Evolutionary conservation across 345 rosid species (phyloP).

Genomic region (Kandelia obovata): DNA sequence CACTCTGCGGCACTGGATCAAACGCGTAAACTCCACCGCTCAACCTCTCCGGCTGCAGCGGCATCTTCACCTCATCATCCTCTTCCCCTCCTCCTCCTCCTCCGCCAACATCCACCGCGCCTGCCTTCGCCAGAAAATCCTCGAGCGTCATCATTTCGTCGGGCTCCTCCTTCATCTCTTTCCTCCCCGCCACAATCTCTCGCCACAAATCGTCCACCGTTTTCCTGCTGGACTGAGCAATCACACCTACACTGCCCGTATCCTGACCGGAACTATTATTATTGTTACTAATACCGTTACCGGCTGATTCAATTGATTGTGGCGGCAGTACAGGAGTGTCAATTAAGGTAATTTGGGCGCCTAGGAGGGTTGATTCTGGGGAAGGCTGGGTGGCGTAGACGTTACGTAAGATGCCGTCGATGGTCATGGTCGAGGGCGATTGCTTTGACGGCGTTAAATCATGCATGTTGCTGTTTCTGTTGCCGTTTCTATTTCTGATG

Average conservation of each 20-base stretch:
- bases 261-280: neutral
- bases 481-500: neutral
- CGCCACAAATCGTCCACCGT: conserved; percentile 82
- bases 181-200: conserved; percentile 68
- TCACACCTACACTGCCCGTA: neutral
- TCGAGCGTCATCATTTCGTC: conserved; percentile 90
- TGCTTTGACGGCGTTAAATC: conserved; percentile 9
- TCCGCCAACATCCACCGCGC: conserved; percentile 44
- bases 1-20: conserved; percentile 40
- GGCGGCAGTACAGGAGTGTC: conserved; percentile 28
- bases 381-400: conserved; percentile 26
- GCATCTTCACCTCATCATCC: conserved; percentile 25
- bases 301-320: neutral
- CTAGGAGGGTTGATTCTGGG: conserved; percentile 44
- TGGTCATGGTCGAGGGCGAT: conserved; percentile 36
- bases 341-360: conserved; percentile 35
- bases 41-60: conserved; percentile 34
- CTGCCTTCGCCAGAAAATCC: conserved; percentile 77
- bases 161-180: conserved; percentile 67
- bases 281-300: neutral
- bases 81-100: conserved; percentile 30
- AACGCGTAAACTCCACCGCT: conserved; percentile 49
- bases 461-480: conserved; percentile 2
- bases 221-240: conserved; percentile 13
- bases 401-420: conserved; percentile 41